These are phyloP conservation scores for Suillus variegatus DNA, from an alignment of 768 basidiomycete genomes.

Conservation along the genomic window DNA sequence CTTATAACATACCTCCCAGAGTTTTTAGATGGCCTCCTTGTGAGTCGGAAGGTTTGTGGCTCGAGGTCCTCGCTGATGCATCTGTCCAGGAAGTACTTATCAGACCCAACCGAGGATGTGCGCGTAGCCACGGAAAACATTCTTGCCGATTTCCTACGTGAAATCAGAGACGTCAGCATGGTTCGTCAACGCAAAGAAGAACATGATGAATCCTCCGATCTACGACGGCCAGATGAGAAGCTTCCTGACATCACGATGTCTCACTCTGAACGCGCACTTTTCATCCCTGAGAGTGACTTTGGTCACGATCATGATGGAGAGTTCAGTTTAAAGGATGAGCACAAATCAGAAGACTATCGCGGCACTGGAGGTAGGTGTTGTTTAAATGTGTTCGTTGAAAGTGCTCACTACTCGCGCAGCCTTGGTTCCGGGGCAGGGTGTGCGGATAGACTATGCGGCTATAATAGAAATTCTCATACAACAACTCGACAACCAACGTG, in stretches of 20 bases:
- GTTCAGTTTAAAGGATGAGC: slow-evolving; percentile 43
- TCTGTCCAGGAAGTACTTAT: slow-evolving; percentile 79
- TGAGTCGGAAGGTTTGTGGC: slow-evolving; percentile 40
- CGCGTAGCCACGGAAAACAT: slow-evolving; percentile 88
- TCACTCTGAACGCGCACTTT: slow-evolving; percentile 56
- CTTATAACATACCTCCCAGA: slow-evolving; percentile 93
- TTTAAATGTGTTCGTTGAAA: not conserved
- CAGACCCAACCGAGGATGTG: slow-evolving; percentile 93
- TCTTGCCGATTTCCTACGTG: slow-evolving; percentile 85
- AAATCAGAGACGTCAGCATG: slow-evolving; percentile 83
- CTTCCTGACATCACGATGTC: slow-evolving; percentile 61
- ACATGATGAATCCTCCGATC: slow-evolving; percentile 40
- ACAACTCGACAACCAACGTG: slow-evolving; percentile 84
- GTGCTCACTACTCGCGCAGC: slow-evolving; percentile 39
- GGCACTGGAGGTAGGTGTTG: slow-evolving; percentile 62
- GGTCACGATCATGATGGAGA: slow-evolving; percentile 41
- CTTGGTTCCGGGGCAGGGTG: slow-evolving; percentile 94
- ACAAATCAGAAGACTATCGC: slow-evolving; percentile 53
- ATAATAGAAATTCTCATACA: slow-evolving; percentile 92
- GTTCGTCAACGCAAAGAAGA: slow-evolving; percentile 71
- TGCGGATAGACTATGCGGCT: slow-evolving; percentile 85
- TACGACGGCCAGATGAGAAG: slow-evolving; percentile 49
- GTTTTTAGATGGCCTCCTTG: slow-evolving; percentile 94
- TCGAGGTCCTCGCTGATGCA: slow-evolving; percentile 11
- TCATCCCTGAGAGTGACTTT: slow-evolving; percentile 51